Evolutionary conservation across 1,284 basidiomycete species (phyloP).

Genomic region (Golubevia pallescens): DNA sequence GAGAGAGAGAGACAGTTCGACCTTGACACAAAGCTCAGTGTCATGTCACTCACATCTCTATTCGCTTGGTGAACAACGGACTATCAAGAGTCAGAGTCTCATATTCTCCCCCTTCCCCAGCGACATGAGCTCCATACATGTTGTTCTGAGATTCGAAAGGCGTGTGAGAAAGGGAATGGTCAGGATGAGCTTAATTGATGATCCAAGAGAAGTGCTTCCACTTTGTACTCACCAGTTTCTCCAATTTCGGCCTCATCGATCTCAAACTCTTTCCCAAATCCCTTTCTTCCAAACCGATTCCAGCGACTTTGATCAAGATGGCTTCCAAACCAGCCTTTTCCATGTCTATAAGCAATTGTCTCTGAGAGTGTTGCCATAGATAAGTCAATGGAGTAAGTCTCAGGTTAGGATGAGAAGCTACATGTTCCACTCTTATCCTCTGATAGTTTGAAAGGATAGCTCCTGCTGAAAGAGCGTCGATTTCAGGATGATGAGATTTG

Average conservation of each 20-base stretch:
- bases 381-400: slow-evolving; percentile 81
- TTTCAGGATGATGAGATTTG: slow-evolving; percentile 75
- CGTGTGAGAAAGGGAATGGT: no score
- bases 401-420: slow-evolving; percentile 70
- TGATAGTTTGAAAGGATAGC: slow-evolving; percentile 98
- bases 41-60: slow-evolving; percentile 77
- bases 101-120: slow-evolving; percentile 98
- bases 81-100: slow-evolving; percentile 91
- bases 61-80: slow-evolving; percentile 81
- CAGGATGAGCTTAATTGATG: no score
- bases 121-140: slow-evolving; percentile 88
- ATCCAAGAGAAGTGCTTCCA: no score
- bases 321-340: slow-evolving; percentile 78
- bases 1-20: no score
- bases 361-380: slow-evolving; percentile 92
- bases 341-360: slow-evolving; percentile 84
- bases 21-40: no score
- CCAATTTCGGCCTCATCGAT: slow-evolving; percentile 77
- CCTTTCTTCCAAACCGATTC: slow-evolving; percentile 78
- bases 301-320: slow-evolving; percentile 93
- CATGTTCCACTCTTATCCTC: slow-evolving; percentile 94
- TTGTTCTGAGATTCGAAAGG: no score
- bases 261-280: slow-evolving; percentile 81
- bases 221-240: slow-evolving; percentile 74
- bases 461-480: slow-evolving; percentile 88